These are phyloP conservation scores for Xylaria arbuscula DNA, from an alignment of 2,329 filamentous ascomycete genomes.

Conservation along the genomic window DNA sequence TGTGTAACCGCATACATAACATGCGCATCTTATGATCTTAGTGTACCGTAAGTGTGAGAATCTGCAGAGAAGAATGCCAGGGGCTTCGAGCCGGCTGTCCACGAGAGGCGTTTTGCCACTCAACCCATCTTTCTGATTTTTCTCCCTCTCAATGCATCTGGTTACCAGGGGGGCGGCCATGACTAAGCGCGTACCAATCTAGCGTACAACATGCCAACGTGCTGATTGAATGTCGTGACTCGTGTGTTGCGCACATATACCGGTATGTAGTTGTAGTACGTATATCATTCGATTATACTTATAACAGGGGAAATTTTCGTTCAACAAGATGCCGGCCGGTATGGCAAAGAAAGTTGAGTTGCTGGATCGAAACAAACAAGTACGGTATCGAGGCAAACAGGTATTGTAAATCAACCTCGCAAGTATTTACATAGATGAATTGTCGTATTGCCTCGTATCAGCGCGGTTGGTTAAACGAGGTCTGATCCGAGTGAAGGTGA, in stretches of 20 bases:
- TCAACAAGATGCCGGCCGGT: not conserved
- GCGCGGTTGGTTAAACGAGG: slow-evolving; percentile 7
- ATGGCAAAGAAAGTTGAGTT: no score
- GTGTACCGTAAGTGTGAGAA: not conserved
- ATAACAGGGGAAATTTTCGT: not conserved
- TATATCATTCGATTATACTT: slow-evolving; percentile 5
- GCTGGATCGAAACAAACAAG: not conserved
- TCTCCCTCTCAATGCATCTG: not conserved
- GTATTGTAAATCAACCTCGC: not conserved
- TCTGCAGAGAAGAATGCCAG: slow-evolving; percentile 9
- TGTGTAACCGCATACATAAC: not conserved
- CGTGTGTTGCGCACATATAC: not conserved
- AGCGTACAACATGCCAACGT: not conserved
- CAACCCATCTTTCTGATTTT: not conserved
- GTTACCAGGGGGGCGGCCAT: not conserved
- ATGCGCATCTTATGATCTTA: slow-evolving; percentile 11
- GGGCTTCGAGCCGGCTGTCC: slow-evolving; percentile 9
- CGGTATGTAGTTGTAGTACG: not conserved
- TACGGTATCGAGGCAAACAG: not conserved
- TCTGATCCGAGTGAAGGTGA: not conserved
- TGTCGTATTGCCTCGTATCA: slow-evolving; percentile 11
- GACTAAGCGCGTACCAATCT: slow-evolving; percentile 2
- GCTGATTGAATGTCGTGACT: not conserved
- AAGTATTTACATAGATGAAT: no score
- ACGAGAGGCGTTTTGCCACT: not conserved